A percentile compares a stretch with the other conserved stretches of the same genome.
Conservation (phyloP, 2,329 filamentous ascomycete species). For the Xylaria sp. region DNA sequence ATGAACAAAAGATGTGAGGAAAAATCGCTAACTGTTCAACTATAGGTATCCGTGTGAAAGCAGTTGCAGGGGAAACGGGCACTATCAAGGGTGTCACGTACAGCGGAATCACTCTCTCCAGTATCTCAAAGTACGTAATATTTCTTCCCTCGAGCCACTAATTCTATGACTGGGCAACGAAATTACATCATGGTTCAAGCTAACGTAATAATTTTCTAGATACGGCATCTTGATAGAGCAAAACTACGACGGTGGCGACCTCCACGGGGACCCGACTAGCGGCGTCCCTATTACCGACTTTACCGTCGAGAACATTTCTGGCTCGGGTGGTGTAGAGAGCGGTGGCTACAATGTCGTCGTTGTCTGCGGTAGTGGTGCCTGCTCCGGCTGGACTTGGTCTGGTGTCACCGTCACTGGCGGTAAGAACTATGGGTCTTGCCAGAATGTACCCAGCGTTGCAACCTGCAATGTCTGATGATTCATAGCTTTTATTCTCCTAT, state of each 20-base stretch:
- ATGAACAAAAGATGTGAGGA: background rate
- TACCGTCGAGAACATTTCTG: conserved; percentile 54
- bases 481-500: background rate
- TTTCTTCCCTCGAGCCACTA: background rate
- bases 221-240: conserved; percentile 69
- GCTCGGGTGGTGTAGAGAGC: conserved; percentile 13
- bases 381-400: conserved; percentile 28
- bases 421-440: conserved; percentile 59
- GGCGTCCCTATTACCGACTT: conserved; percentile 59
- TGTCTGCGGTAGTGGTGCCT: conserved; percentile 22
- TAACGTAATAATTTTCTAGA: conserved; percentile 34
- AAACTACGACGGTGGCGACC: conserved; percentile 60
- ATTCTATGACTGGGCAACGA: too few species aligned
- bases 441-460: conserved; percentile 55
- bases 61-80: conserved; percentile 61
- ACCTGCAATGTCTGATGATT: conserved; percentile 3
- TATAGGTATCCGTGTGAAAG: conserved; percentile 65
- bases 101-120: conserved; percentile 60
- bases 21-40: background rate
- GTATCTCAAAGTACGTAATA: conserved; percentile 51
- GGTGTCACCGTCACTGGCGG: conserved; percentile 24
- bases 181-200: background rate
- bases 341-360: conserved; percentile 27
- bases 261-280: conserved; percentile 54
- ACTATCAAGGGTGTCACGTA: conserved; percentile 63